Conservation (phyloP, 1,284 basidiomycete genomes). For the Nidula niveotomentosa region DNA sequence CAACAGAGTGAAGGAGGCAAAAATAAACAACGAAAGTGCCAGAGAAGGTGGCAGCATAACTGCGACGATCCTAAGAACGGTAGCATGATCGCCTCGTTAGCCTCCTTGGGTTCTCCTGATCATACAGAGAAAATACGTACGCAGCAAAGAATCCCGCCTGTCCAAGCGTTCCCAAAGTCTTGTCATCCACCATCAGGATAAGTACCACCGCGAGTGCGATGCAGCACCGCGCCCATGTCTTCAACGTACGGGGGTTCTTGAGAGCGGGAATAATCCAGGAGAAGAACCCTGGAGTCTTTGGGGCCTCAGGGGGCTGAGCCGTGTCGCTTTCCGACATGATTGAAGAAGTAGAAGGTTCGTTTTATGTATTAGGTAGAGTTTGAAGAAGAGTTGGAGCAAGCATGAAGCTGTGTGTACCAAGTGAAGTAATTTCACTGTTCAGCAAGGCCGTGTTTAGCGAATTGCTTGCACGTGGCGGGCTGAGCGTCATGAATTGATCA, state of each 20-base stretch:
- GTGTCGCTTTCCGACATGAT: not conserved
- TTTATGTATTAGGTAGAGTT: not conserved
- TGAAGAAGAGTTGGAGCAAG: not conserved
- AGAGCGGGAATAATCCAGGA: slow-evolving; percentile 30
- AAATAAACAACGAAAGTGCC: slow-evolving; percentile 31
- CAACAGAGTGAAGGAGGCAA: slow-evolving; percentile 27
- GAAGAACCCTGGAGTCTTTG: not conserved
- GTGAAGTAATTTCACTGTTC: not conserved
- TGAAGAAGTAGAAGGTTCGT: not conserved
- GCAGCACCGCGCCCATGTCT: slow-evolving; percentile 37
- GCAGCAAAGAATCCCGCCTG: slow-evolving; percentile 36
- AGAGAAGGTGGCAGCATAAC: slow-evolving; percentile 35
- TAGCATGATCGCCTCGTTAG: not conserved
- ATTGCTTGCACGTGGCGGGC: not conserved
- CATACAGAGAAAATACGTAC: slow-evolving; percentile 18
- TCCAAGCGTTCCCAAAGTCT: slow-evolving; percentile 29
- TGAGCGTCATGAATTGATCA: not conserved
- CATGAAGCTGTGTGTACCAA: not conserved
- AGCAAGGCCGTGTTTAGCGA: not conserved
- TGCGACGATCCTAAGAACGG: slow-evolving; percentile 24
- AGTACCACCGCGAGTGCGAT: slow-evolving; percentile 26
- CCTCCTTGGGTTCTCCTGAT: not conserved
- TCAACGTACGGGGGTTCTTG: slow-evolving; percentile 29
- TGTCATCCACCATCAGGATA: slow-evolving; percentile 29
- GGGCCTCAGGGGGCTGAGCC: not conserved